phyloP scores from a whole-genome alignment of 139 green algal genomes.

The Chlamydomonas asymmetrica region DNA sequence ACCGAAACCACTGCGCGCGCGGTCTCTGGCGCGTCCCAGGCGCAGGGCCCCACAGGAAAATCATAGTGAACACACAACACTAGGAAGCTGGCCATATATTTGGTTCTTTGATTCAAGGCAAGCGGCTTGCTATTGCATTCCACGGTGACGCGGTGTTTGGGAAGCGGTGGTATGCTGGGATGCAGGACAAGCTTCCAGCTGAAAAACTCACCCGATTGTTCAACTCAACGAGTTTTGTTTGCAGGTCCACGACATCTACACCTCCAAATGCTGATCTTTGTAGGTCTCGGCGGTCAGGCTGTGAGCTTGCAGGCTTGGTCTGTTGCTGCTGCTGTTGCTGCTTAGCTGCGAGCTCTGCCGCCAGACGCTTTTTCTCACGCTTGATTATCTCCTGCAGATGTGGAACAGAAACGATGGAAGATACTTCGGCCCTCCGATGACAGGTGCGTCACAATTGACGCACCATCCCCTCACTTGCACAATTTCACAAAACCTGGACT shows the following conservation, averaged over 20 bases:
- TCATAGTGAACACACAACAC: neutral
- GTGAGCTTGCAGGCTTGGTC: neutral
- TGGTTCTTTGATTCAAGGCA: neutral
- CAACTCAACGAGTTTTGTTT: slow-evolving; percentile 20
- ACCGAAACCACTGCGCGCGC: too few relatives aligned
- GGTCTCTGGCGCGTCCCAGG: too few relatives aligned
- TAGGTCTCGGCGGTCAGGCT: neutral
- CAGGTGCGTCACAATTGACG: too few relatives aligned
- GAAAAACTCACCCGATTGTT: slow-evolving; percentile 1
- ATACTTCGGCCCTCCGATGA: too few relatives aligned
- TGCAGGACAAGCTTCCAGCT: too few relatives aligned
- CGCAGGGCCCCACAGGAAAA: neutral
- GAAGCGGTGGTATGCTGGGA: neutral
- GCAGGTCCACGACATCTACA: slow-evolving; percentile 17
- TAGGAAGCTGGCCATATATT: neutral
- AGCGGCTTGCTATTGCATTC: slow-evolving; percentile 1
- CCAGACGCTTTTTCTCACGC: slow-evolving; percentile 30
- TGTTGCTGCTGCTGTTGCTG: neutral
- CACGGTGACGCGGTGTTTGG: neutral
- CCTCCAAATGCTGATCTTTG: neutral
- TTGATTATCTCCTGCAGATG: slow-evolving; percentile 29
- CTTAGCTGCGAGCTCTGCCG: slow-evolving; percentile 17
- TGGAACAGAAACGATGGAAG: neutral
- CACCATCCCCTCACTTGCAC: too few relatives aligned
- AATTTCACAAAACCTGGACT: neutral